Conservation (phyloP, 208 protist genomes). For the Crithidia fasciculata region DNA sequence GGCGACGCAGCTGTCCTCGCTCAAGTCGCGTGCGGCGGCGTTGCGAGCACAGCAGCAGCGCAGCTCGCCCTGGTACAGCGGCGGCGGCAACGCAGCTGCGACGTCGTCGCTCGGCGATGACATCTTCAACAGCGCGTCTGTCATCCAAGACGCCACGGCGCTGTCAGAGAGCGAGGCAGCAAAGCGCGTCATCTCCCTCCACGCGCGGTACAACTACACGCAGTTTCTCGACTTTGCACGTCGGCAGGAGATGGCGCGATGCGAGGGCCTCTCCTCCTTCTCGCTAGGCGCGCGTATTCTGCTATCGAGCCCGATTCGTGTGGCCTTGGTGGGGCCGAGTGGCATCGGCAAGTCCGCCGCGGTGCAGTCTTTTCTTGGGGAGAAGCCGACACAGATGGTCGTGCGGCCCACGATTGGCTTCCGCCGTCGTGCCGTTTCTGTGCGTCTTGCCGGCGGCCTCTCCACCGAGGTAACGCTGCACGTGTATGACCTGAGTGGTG, state of each 20-base stretch:
- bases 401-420: constrained; percentile 74
- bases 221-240: constrained; percentile 89
- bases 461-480: constrained; percentile 64
- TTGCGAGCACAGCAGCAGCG: constrained; percentile 20
- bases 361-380: constrained; percentile 53
- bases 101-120: constrained; percentile 8
- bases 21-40: constrained; percentile 18
- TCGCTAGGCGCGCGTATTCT: constrained; percentile 68
- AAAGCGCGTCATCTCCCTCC: constrained; percentile 83
- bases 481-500: constrained; percentile 79
- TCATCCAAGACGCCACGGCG: constrained; percentile 52
- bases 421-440: constrained; percentile 40
- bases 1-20: constrained; percentile 36
- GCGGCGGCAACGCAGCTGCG: not conserved
- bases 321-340: constrained; percentile 75
- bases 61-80: constrained; percentile 12
- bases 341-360: constrained; percentile 77
- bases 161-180: constrained; percentile 66
- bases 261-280: constrained; percentile 80
- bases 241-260: constrained; percentile 76
- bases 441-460: constrained; percentile 52
- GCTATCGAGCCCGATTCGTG: constrained; percentile 71
- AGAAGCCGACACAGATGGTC: constrained; percentile 14
- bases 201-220: constrained; percentile 89
- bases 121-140: constrained; percentile 18